phyloP scores from a whole-genome alignment of 2,329 filamentous ascomycete genomes.

The Cladophialophora bantiana region DNA sequence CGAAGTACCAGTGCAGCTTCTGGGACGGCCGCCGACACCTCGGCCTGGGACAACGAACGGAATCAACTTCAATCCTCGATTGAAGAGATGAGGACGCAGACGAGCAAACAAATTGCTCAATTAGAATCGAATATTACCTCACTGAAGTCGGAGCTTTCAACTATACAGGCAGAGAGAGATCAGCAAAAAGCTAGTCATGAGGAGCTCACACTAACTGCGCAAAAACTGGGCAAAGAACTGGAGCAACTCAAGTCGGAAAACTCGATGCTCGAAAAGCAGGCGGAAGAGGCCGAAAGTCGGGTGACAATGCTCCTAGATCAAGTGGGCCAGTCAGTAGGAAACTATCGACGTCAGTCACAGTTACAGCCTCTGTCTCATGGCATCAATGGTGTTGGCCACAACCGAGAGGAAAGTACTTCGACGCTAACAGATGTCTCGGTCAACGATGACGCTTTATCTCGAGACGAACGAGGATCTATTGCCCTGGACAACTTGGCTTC shows the following conservation, averaged over 20 bases:
- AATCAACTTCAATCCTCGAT: slow-evolving; percentile 72
- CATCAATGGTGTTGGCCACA: slow-evolving; percentile 34
- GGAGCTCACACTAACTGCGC: slow-evolving; percentile 63
- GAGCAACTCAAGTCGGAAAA: slow-evolving; percentile 87
- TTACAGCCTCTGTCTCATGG: slow-evolving; percentile 44
- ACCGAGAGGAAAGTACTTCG: slow-evolving; percentile 43
- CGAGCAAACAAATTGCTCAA: slow-evolving; percentile 68
- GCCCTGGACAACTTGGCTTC: slow-evolving; percentile 90
- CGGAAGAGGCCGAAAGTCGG: slow-evolving; percentile 88
- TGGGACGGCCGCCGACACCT: slow-evolving; percentile 50
- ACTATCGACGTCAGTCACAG: slow-evolving; percentile 80
- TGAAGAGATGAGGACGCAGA: slow-evolving; percentile 70
- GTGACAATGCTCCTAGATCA: slow-evolving; percentile 93
- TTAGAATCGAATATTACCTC: slow-evolving; percentile 75
- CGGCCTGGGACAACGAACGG: slow-evolving; percentile 79
- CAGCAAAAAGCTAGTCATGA: slow-evolving; percentile 64
- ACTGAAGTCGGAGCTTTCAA: slow-evolving; percentile 73
- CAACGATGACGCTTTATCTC: slow-evolving; percentile 52
- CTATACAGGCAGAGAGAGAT: slow-evolving; percentile 73
- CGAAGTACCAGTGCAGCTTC: slow-evolving; percentile 60
- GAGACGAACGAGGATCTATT: slow-evolving; percentile 66
- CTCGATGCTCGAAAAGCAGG: slow-evolving; percentile 77
- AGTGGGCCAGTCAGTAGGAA: slow-evolving; percentile 91
- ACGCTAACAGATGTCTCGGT: slow-evolving; percentile 48
- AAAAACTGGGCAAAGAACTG: slow-evolving; percentile 70